Conservation (phyloP, 371 early-diverging fungal genomes). For the Choanephora cucurbitarum region DNA sequence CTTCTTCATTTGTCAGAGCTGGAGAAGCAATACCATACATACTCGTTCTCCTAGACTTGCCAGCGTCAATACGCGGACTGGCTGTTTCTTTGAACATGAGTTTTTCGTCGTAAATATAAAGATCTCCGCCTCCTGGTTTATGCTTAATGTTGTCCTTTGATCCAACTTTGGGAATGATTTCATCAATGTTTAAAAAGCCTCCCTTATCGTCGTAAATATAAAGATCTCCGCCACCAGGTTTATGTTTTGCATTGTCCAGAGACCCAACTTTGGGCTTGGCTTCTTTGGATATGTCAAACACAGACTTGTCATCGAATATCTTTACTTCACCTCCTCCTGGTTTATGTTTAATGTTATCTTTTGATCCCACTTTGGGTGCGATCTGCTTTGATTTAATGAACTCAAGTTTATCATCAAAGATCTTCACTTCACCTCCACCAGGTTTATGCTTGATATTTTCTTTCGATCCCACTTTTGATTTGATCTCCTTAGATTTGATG, state of each 20-base stretch:
- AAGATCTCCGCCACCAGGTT: conserved; percentile 9
- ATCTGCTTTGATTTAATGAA: not conserved
- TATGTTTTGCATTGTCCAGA: conserved; percentile 14
- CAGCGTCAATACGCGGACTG: conserved; percentile 4
- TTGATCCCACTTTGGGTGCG: conserved; percentile 7
- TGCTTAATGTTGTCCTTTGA: conserved; percentile 15
- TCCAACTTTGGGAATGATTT: conserved; percentile 6
- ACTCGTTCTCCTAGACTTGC: not conserved
- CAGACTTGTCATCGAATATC: conserved; percentile 6
- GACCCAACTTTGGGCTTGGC: conserved; percentile 4
- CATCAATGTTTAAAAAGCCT: too few species aligned
- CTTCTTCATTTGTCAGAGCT: too few species aligned
- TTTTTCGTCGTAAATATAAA: not conserved
- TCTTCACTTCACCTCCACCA: conserved; percentile 7
- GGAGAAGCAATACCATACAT: too few species aligned
- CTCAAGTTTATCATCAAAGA: not conserved
- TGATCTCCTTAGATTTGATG: not conserved
- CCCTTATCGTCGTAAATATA: conserved; percentile 17
- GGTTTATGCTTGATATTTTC: conserved; percentile 20
- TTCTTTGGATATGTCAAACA: not conserved
- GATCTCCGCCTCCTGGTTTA: conserved; percentile 8
- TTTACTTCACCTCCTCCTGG: conserved; percentile 12
- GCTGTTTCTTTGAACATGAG: not conserved
- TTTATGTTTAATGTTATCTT: conserved; percentile 15
- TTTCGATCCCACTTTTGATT: not conserved